phyloP scores from a whole-genome alignment of 305 asterid species.

The Solanum chacoense region DNA sequence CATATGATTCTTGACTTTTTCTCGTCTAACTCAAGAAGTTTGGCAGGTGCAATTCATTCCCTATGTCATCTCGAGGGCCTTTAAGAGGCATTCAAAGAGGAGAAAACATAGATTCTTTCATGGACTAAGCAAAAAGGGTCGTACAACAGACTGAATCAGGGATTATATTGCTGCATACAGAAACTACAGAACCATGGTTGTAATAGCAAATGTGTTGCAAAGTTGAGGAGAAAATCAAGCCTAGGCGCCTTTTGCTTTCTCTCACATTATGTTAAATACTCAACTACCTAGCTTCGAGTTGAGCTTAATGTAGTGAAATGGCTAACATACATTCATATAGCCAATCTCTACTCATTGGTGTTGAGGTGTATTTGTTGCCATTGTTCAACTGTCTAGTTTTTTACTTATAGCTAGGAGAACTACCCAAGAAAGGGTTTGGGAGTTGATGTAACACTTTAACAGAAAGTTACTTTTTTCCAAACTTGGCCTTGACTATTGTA shows the following conservation, averaged over 20 bases:
- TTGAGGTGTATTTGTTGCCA: not conserved
- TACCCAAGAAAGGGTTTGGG: not conserved
- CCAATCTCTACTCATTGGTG: not conserved
- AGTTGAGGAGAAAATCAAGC: not conserved
- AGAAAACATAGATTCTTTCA: constrained; percentile 70
- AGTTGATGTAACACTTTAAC: not conserved
- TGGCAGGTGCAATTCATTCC: constrained; percentile 67
- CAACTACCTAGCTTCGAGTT: not conserved
- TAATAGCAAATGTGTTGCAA: not conserved
- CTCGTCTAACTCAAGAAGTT: not conserved
- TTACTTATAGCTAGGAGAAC: not conserved
- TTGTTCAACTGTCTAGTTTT: not conserved
- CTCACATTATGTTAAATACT: not conserved
- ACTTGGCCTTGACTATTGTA: not conserved
- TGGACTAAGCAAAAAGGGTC: constrained; percentile 39
- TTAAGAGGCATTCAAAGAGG: constrained; percentile 50
- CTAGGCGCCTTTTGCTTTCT: not conserved
- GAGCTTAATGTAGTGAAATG: not conserved
- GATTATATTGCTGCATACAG: not conserved
- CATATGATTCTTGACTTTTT: not conserved
- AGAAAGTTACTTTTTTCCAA: not conserved
- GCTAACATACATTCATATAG: not conserved
- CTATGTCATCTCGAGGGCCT: constrained; percentile 53
- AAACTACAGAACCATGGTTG: not conserved
- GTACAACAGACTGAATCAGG: not conserved